Evolutionary conservation across 2,329 filamentous ascomycete genomes (phyloP), one percentile per base, ranked within the genome.

Genomic region (Fusarium verticillioides): DNA sequence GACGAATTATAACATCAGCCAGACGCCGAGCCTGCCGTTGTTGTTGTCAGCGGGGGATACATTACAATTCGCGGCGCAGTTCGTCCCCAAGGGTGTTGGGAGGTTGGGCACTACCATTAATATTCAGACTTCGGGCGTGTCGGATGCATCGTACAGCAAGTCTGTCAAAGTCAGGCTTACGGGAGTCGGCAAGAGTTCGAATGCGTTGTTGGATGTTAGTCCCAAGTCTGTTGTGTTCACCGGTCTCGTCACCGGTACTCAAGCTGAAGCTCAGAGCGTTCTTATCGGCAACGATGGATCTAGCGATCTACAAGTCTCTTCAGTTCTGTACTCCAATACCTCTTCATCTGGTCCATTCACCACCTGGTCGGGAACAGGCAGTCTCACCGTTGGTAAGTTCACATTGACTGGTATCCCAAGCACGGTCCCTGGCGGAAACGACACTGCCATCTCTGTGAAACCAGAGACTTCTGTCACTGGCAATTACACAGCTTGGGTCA

Each of bases 221-320:
- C 88, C 89, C 0, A 82, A 83, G 13, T 82, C 82, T 0, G 72
- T 90, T 9, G 83, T 84, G 0, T 90, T 90, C 72, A 81, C 83
- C 7, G 83, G 85, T 15, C 81, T 88, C 6, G 83, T 90, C 36
- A 82, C 84, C 3, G 86, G 85, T 0, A 76, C 82, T 0, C 79
- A 82, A 7, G 62, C 78, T 10, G 79, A 81, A 5, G 84, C 82
- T 3, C 83, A 89, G 69, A 84, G 82, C 1, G 78, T 87, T 7
- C 78, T 88, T 2, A 79, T 90, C 43, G 80, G 79, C 66, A 90
- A 90, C 69, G 77, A 83, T 9, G 89, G 89, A 34, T 85, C 86
- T 59, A 77, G 81, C 1, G 61, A 78, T 0, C 81, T 90, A 6
- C 83, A 82, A 1, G 82, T 90, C 8, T 77, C 78, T 0, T 78